Percentiles rank a stretch among this genome's conserved stretches.
These are phyloP conservation scores for Elsinoe ampelina DNA, from an alignment of 2,329 filamentous ascomycete species.

Conservation along the genomic window DNA sequence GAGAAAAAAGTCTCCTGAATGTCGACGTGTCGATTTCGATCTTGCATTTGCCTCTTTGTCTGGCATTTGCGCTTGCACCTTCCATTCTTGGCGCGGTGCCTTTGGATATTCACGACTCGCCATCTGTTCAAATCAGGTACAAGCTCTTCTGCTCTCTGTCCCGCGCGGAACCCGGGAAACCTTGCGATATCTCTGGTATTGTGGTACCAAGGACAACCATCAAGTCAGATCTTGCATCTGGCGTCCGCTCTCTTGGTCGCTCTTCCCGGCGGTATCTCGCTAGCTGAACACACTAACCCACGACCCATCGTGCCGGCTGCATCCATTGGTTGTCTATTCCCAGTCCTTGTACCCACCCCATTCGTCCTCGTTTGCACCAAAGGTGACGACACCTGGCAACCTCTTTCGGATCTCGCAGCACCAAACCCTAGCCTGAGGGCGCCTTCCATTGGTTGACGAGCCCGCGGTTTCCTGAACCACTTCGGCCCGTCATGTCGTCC, in stretches of 20 bases:
- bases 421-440: background rate
- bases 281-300: background rate
- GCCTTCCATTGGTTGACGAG: background rate
- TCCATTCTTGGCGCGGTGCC: background rate
- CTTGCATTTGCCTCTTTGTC: background rate
- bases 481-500: background rate
- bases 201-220: background rate
- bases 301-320: background rate
- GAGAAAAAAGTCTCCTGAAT: background rate
- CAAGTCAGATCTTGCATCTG: background rate
- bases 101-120: slow-evolving; percentile 3
- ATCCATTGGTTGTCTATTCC: background rate
- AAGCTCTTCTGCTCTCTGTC: background rate
- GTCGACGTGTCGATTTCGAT: background rate
- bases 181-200: background rate
- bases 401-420: background rate
- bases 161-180: background rate
- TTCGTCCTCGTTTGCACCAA: background rate
- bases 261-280: background rate
- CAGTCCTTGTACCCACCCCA: background rate
- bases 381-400: slow-evolving; percentile 2
- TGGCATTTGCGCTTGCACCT: background rate
- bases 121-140: background rate
- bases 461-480: background rate
- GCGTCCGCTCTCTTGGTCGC: slow-evolving; percentile 2